Evolutionary conservation across 1,284 basidiomycete genomes (phyloP).

Genomic region (Stygiomarasmius scandens): DNA sequence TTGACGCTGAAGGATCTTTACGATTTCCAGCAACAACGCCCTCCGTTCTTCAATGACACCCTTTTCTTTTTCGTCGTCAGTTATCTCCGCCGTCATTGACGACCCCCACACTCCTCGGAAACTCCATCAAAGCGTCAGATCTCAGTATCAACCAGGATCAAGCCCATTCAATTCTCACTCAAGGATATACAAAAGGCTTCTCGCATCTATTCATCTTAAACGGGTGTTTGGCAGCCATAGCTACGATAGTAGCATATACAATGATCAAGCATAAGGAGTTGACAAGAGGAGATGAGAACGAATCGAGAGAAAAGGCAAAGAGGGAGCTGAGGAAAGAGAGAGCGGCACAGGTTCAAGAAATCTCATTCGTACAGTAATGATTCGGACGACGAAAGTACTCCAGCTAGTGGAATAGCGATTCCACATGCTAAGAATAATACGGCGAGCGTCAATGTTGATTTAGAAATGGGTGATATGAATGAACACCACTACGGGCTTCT

Average conservation of each 20-base stretch:
- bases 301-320: conserved; percentile 31
- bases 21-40: conserved; percentile 55
- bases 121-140: conserved; percentile 35
- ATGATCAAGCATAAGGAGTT: conserved; percentile 65
- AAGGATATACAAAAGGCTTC: conserved; percentile 62
- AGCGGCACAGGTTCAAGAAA: background rate
- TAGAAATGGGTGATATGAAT: too few relatives aligned
- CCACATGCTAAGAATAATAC: too few relatives aligned
- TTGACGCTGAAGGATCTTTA: too few relatives aligned
- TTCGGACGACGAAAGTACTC: too few relatives aligned
- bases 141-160: conserved; percentile 11
- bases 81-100: conserved; percentile 47
- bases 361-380: too few relatives aligned
- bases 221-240: conserved; percentile 47
- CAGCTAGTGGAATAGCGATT: too few relatives aligned
- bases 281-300: conserved; percentile 56
- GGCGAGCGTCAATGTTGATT: too few relatives aligned
- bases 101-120: conserved; percentile 49
- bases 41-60: conserved; percentile 45
- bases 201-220: conserved; percentile 59
- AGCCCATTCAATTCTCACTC: conserved; percentile 45
- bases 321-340: conserved; percentile 5
- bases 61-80: conserved; percentile 36
- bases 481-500: too few relatives aligned
- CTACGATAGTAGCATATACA: conserved; percentile 51